phyloP scores from a whole-genome alignment of 2,329 filamentous ascomycete species.

The Epicoccum sorghinum region DNA sequence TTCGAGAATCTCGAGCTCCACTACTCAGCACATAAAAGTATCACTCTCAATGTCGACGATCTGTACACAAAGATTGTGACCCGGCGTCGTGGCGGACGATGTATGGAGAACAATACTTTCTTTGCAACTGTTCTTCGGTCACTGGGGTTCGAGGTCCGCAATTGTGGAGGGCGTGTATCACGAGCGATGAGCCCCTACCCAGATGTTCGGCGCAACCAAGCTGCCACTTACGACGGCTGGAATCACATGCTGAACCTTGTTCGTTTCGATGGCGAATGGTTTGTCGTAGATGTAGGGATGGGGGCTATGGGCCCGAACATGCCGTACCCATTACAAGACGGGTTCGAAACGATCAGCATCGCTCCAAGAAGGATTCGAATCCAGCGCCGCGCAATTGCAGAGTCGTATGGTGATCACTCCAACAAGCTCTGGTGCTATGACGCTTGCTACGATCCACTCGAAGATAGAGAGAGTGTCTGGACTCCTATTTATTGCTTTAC shows the following conservation, averaged over 20 bases:
- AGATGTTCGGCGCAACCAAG: slow-evolving; percentile 16
- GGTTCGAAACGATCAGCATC: slow-evolving; percentile 20
- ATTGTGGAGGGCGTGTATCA: slow-evolving; percentile 23
- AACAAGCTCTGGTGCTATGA: slow-evolving; percentile 22
- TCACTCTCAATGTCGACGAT: slow-evolving; percentile 53
- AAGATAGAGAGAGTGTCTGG: slow-evolving; percentile 6
- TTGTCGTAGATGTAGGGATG: slow-evolving; percentile 48
- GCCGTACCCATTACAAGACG: slow-evolving; percentile 14
- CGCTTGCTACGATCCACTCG: slow-evolving; percentile 9
- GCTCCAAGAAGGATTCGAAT: slow-evolving; percentile 15
- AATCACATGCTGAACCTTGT: slow-evolving; percentile 52
- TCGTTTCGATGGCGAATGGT: slow-evolving; percentile 26
- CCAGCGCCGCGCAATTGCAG: slow-evolving; percentile 16
- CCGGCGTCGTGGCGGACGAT: slow-evolving; percentile 58
- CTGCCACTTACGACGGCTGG: slow-evolving; percentile 25
- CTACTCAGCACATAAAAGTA: slow-evolving; percentile 31
- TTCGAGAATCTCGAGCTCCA: slow-evolving; percentile 43
- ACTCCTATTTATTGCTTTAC: slow-evolving; percentile 22
- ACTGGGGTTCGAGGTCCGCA: slow-evolving; percentile 52
- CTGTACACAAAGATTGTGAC: slow-evolving; percentile 57
- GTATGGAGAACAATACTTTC: slow-evolving; percentile 62
- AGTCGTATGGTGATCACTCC: slow-evolving; percentile 14
- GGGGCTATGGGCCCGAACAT: slow-evolving; percentile 23
- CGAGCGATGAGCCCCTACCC: slow-evolving; percentile 20
- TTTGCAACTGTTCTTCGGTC: slow-evolving; percentile 57